Base-by-base conservation (phyloP, 345 rosid genomes). In the Garcia nutans region DNA sequence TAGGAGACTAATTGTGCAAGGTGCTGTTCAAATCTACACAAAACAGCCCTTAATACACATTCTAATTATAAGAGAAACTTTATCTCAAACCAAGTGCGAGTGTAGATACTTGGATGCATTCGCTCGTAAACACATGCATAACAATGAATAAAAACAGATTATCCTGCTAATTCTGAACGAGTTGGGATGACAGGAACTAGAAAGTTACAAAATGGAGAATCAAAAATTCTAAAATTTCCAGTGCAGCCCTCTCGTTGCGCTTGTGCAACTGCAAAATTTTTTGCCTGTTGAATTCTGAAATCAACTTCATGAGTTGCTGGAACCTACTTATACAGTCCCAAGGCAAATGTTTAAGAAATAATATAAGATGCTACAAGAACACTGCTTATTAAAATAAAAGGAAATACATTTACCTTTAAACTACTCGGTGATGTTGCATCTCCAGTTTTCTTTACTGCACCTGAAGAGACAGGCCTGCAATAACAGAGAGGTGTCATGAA, bases 161-260 rank as follows among this genome's bases (percentile, higher is more conserved):
- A 86, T 72, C 79, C 83, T 26, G 78, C 47, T 26, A 89, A 74
- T 70, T 89, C 91, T 41, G 83, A 79, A 60, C 82, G 75, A 58
- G 85, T 79, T 23, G 90, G 93, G 71, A 89, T 42, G 31, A 82
- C 87, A 10, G 91, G 93, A 17, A 89, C 72, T n/a, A 89, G 82
- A 77, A 82, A 85, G 75, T 89, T 89, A n/a, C 86, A 87, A 65
- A 63, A 85, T 49, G 79, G 83, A 3, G 91, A 89, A 79, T 86
- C 85, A 22, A 88, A 78, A 68, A 73, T 84, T 80, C 72, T 83
- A 49, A 74, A 89, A 68, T 84, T 88, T 24, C 83, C 90, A 0
- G 77, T 81, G 80, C 85, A 80, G 54, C 88, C 87, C 3, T 89
- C 93, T 74, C 79, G 73, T 23, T 81, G 89, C 54, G 91, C 90